Evolutionary conservation across 768 basidiomycete genomes (phyloP).

Genomic region (Boletales sp.): DNA sequence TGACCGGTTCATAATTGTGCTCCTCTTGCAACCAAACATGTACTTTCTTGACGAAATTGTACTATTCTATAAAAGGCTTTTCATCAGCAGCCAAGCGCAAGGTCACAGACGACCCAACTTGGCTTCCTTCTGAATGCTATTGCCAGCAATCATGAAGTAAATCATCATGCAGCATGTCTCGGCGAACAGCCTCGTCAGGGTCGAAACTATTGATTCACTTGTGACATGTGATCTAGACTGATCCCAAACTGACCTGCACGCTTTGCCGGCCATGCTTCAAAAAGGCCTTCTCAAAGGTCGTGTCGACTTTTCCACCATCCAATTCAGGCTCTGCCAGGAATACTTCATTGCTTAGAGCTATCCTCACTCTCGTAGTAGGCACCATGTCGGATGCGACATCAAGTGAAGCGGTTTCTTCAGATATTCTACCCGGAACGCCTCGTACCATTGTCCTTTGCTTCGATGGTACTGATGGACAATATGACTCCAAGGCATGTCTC

Average conservation of each 20-base stretch:
- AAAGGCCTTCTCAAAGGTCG: background rate
- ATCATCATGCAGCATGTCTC: no score
- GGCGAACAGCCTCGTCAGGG: no score
- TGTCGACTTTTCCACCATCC: background rate
- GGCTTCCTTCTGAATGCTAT: background rate
- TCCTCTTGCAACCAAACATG: no score
- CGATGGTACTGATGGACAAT: conserved; percentile 62
- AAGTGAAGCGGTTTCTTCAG: background rate
- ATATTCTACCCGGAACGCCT: conserved; percentile 10
- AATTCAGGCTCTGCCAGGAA: no score
- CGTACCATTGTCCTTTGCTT: conserved; percentile 63
- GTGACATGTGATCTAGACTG: background rate
- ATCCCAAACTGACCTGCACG: background rate
- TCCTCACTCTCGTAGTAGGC: background rate
- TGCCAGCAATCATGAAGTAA: background rate
- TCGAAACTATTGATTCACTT: no score
- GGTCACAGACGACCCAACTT: background rate
- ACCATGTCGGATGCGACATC: conserved; percentile 16
- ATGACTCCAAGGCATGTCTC: conserved; percentile 40
- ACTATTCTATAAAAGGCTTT: background rate
- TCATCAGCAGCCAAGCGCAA: background rate
- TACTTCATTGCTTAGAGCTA: background rate
- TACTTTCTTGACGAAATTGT: background rate
- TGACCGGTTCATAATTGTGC: no score
- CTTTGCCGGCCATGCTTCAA: conserved; percentile 2